Base-by-base conservation (phyloP, 768 basidiomycete genomes). In the Artomyces pyxidatus region DNA sequence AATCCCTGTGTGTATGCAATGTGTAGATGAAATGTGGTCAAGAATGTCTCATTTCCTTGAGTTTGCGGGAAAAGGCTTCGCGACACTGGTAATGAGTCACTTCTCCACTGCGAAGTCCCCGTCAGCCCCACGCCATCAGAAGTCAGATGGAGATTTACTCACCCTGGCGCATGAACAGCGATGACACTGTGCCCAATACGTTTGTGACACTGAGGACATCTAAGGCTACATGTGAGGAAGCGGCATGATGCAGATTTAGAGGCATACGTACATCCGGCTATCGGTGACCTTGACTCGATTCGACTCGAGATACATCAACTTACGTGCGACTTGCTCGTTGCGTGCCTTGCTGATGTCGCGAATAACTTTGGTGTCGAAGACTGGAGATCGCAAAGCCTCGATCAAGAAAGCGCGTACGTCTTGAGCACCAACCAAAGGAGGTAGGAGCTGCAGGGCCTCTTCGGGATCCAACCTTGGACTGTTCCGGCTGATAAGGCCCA, bases 51-150 rank as follows among this genome's bases (percentile, higher is more conserved):
- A 58, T 66, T 52, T 77, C 74, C 39, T 72, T 73, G 46, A 85
- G 59, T 49, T 68, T 75, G 42, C 65, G 69, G 9, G 88, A 71
- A 61, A 92, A 96, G 0, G 76, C 74, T 61, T 96, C 94, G 23
- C 92, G 84, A 62, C 94, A 98, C 53, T 95, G 88, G 63, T 94
- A 93, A 66, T 97, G 95, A 0, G 93, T 98, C 2, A 96, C 94
- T 67, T 95, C 91, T 8, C 94, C 94, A 42, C 93, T 96, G 58
- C n/a, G 28, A 42, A 9, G 12, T 11, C 19, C 39, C n/a, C 14
- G 28, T 16, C 10, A 25, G 42, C 29, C 45, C 30, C 8, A 39
- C 35, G 7, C 0, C 4, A 26, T 12, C 6, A 11, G n/a, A 37
- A 17, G 23, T 9, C 12, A 26, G 44, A 29, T 42, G 8, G 44